A percentile compares a stretch with the other conserved stretches of the same genome.
These are phyloP conservation scores for Helminthosporium solani DNA, from an alignment of 2,329 filamentous ascomycete genomes.

Conservation along the genomic window DNA sequence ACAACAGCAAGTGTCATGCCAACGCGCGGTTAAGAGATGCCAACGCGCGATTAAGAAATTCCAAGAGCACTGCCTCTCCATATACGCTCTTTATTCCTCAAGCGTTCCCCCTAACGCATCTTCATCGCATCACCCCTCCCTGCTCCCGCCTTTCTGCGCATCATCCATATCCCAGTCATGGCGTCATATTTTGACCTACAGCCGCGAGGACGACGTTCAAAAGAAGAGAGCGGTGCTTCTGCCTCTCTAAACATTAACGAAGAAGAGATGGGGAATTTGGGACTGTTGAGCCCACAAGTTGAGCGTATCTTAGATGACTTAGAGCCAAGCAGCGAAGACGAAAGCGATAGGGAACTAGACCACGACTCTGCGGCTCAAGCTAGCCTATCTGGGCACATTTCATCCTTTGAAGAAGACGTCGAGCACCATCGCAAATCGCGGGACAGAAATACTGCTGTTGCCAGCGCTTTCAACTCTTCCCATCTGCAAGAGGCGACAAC, in stretches of 20 bases:
- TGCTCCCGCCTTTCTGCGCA: background rate
- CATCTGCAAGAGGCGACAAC: slow-evolving; percentile 7
- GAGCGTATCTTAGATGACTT: slow-evolving; percentile 32
- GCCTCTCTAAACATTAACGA: background rate
- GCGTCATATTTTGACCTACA: slow-evolving; percentile 40
- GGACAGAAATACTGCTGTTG: background rate
- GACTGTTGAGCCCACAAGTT: slow-evolving; percentile 33
- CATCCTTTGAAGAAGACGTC: slow-evolving; percentile 2
- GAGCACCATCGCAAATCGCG: slow-evolving; percentile 3
- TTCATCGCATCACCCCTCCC: slow-evolving; percentile 1
- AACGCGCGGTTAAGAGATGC: slow-evolving; percentile 6
- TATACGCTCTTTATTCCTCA: slow-evolving; percentile 10
- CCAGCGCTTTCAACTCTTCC: background rate
- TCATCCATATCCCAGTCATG: slow-evolving; percentile 13
- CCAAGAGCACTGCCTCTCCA: slow-evolving; percentile 19
- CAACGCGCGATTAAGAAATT: slow-evolving; percentile 9
- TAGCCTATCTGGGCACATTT: slow-evolving; percentile 15
- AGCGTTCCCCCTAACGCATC: slow-evolving; percentile 1
- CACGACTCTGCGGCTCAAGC: background rate
- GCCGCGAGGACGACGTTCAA: slow-evolving; percentile 6
- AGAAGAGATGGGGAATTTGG: slow-evolving; percentile 18
- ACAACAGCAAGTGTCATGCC: background rate
- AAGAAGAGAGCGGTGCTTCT: background rate
- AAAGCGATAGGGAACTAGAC: slow-evolving; percentile 2
- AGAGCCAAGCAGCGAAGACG: slow-evolving; percentile 29